Evolutionary conservation across 768 basidiomycete genomes (phyloP).

Genomic region (Cystobasidium ongulense): DNA sequence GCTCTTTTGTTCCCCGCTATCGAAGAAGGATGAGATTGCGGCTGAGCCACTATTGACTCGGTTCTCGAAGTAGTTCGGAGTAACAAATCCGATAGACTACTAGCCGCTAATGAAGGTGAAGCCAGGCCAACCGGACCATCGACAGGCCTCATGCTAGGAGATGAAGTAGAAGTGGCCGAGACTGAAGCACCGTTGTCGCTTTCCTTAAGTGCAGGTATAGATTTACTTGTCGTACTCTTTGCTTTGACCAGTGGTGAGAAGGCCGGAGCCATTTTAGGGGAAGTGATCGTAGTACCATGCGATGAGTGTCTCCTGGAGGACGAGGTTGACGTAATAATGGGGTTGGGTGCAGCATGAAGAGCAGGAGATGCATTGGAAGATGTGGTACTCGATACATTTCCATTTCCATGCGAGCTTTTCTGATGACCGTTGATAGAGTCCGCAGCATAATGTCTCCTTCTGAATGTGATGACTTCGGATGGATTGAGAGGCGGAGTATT

Average conservation of each 20-base stretch:
- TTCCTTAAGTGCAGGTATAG: background rate
- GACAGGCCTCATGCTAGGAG: background rate
- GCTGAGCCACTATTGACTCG: background rate
- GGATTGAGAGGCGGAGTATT: background rate
- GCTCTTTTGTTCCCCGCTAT: background rate
- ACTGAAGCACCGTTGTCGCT: background rate
- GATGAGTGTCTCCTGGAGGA: background rate
- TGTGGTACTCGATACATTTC: background rate
- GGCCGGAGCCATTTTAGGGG: background rate
- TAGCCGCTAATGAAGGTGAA: background rate
- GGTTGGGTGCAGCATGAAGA: background rate
- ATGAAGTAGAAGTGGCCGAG: background rate
- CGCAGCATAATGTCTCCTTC: background rate
- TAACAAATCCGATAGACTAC: background rate
- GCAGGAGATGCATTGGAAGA: background rate
- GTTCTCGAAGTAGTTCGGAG: background rate
- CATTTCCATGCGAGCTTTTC: background rate
- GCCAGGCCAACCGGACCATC: background rate
- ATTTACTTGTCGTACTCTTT: background rate
- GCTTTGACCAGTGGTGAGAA: background rate
- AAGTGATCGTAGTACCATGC: background rate
- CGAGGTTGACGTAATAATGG: background rate
- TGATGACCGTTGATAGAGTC: background rate
- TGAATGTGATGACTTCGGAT: constrained; percentile 1
- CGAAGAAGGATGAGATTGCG: background rate